Conservation (phyloP, 352 stramenopile genomes). For the Globisporangium canariense region DNA sequence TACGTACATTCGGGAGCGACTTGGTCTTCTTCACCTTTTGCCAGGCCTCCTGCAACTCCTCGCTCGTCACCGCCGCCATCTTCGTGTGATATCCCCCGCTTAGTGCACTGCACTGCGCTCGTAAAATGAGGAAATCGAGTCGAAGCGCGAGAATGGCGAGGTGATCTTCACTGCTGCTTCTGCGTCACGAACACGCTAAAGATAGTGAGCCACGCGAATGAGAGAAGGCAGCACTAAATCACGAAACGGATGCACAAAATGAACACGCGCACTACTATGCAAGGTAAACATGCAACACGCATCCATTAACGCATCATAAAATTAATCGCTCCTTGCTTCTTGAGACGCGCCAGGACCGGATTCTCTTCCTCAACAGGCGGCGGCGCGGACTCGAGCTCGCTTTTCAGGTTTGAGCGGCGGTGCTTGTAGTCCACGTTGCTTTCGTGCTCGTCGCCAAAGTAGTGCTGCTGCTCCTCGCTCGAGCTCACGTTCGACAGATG, state of each 20-base stretch:
- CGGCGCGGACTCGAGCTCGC: conserved; percentile 35
- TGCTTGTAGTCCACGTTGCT: conserved; percentile 30
- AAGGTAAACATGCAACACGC: background rate
- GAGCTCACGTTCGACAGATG: conserved; percentile 31
- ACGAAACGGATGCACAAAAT: conserved; percentile 12
- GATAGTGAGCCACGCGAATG: background rate
- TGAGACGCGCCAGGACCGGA: conserved; percentile 67
- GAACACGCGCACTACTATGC: background rate
- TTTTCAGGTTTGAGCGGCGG: conserved; percentile 43
- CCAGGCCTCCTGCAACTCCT: conserved; percentile 69
- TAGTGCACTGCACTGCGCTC: background rate
- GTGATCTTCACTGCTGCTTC: background rate
- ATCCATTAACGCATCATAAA: conserved; percentile 71
- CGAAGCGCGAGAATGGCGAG: background rate
- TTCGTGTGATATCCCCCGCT: background rate
- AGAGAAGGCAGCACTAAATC: background rate
- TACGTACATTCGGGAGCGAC: conserved; percentile 41
- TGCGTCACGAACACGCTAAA: conserved; percentile 2
- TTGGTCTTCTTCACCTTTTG: conserved; percentile 62
- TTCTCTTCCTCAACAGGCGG: conserved; percentile 48
- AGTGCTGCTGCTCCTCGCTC: conserved; percentile 15
- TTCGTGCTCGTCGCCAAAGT: conserved; percentile 25
- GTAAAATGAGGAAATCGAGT: background rate
- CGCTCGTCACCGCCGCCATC: conserved; percentile 58
- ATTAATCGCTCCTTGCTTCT: conserved; percentile 80